Evolutionary conservation across 192 early-diverging fungal species (phyloP).

Genomic region (Entomortierella beljakovae): DNA sequence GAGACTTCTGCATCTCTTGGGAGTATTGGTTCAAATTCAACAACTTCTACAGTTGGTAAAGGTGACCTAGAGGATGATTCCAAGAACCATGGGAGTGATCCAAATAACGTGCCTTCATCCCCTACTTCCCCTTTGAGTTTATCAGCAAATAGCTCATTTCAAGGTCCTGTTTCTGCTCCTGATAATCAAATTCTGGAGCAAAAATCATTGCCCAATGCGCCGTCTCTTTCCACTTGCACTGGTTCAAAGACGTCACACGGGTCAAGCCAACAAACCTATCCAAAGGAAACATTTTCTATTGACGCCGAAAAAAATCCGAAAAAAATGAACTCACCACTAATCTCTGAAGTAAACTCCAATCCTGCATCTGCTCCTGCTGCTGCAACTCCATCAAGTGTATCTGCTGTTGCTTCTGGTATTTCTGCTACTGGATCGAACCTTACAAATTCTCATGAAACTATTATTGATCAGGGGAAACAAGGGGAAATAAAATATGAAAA

Average conservation of each 20-base stretch:
- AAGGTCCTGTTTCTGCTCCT: background rate
- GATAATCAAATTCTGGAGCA: conserved; percentile 9
- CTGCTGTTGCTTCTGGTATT: background rate
- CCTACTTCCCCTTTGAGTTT: background rate
- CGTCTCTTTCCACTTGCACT: background rate
- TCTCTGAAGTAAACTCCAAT: background rate
- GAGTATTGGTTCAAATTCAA: conserved; percentile 3
- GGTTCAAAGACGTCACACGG: conserved; percentile 23
- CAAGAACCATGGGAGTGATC: background rate
- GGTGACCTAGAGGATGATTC: background rate
- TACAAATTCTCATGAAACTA: conserved; percentile 8
- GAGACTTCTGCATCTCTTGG: conserved; percentile 24
- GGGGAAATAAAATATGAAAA: background rate
- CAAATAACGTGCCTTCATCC: background rate
- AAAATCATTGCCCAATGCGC: background rate
- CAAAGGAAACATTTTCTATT: background rate
- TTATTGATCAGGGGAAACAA: conserved; percentile 1
- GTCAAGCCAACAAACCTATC: background rate
- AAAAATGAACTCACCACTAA: background rate
- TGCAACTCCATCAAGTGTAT: background rate
- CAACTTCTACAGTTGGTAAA: background rate
- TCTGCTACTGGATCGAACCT: background rate
- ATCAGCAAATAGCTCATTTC: background rate
- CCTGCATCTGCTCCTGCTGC: background rate
- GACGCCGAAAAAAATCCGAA: background rate